Percentiles rank a stretch among this genome's conserved stretches.
These are phyloP conservation scores for Penicillium angulare DNA, from an alignment of 495 filamentous ascomycete genomes.

Conservation along the genomic window DNA sequence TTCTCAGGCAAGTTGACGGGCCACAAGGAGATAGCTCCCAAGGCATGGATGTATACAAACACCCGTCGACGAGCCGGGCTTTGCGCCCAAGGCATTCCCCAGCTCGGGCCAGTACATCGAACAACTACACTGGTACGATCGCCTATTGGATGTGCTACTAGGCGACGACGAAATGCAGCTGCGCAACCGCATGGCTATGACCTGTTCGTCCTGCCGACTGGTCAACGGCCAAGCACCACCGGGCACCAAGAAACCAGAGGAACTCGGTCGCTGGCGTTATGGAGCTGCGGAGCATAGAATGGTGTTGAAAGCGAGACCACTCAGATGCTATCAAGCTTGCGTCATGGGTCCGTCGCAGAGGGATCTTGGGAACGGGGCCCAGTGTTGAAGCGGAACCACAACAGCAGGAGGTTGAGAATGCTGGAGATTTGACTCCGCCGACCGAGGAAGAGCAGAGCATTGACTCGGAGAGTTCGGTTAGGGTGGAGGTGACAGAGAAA, in stretches of 20 bases:
- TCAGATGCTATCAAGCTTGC: conserved; percentile 50
- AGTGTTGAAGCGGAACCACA: conserved; percentile 12
- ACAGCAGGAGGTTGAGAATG: conserved; percentile 15
- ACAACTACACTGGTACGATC: conserved; percentile 83
- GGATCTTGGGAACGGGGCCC: conserved; percentile 23
- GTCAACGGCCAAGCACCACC: conserved; percentile 97
- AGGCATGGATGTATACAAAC: neutral
- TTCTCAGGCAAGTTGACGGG: neutral
- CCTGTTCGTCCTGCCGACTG: conserved; percentile 77
- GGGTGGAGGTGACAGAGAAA: conserved; percentile 11
- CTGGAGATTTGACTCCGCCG: conserved; percentile 28
- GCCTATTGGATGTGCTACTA: conserved; percentile 84
- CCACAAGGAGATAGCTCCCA: neutral
- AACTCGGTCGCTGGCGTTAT: conserved; percentile 88
- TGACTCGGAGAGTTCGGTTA: conserved; percentile 12
- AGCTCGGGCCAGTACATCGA: conserved; percentile 45
- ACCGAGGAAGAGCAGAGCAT: conserved; percentile 23
- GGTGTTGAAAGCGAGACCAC: conserved; percentile 73
- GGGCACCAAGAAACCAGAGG: conserved; percentile 70
- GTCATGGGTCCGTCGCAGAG: conserved; percentile 22
- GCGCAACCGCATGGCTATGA: conserved; percentile 85
- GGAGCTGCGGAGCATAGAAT: conserved; percentile 82
- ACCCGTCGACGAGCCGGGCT: conserved; percentile 41
- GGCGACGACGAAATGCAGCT: conserved; percentile 94
- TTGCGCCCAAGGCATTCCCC: conserved; percentile 61